Conservation (phyloP, 805 yeast species). For the Lachancea sp. region DNA sequence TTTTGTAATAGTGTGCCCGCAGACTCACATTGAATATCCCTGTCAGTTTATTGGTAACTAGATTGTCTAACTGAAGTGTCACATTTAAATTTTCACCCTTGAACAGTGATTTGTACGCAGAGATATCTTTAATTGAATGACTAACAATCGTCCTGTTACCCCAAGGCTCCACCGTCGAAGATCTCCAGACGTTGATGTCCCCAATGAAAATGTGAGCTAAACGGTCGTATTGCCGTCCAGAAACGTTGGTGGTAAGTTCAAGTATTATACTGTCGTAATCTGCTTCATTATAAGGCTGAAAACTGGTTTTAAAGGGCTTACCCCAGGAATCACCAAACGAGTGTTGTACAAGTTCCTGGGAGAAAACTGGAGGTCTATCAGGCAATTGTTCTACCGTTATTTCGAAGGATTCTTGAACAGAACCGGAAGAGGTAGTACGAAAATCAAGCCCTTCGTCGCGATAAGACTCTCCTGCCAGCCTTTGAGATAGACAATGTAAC, state of each 20-base stretch:
- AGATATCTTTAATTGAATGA: slow-evolving; percentile 54
- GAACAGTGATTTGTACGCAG: slow-evolving; percentile 50
- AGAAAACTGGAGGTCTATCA: slow-evolving; percentile 33
- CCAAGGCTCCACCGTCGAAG: slow-evolving; percentile 74
- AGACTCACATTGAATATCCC: slow-evolving; percentile 56
- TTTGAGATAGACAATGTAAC: neutral
- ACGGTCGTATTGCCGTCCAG: slow-evolving; percentile 60
- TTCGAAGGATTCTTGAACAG: slow-evolving; percentile 10
- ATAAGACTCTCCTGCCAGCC: neutral
- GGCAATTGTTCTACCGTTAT: slow-evolving; percentile 12
- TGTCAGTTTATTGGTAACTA: slow-evolving; percentile 45
- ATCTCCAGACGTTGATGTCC: slow-evolving; percentile 72
- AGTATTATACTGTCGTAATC: slow-evolving; percentile 49
- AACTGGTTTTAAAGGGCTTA: slow-evolving; percentile 39
- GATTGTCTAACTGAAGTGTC: slow-evolving; percentile 60
- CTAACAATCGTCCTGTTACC: slow-evolving; percentile 43
- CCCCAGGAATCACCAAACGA: slow-evolving; percentile 60
- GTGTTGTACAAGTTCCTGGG: slow-evolving; percentile 38
- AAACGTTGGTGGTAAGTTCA: slow-evolving; percentile 45
- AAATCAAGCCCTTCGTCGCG: neutral
- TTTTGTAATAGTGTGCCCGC: slow-evolving; percentile 43
- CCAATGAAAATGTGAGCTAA: slow-evolving; percentile 56
- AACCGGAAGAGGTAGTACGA: neutral
- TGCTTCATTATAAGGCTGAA: slow-evolving; percentile 41
- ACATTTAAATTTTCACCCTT: slow-evolving; percentile 33